A percentile compares a stretch with the other conserved stretches of the same genome.
These are phyloP conservation scores for Dictyostelium intermedium DNA, from an alignment of 78 protist species.

Conservation along the genomic window DNA sequence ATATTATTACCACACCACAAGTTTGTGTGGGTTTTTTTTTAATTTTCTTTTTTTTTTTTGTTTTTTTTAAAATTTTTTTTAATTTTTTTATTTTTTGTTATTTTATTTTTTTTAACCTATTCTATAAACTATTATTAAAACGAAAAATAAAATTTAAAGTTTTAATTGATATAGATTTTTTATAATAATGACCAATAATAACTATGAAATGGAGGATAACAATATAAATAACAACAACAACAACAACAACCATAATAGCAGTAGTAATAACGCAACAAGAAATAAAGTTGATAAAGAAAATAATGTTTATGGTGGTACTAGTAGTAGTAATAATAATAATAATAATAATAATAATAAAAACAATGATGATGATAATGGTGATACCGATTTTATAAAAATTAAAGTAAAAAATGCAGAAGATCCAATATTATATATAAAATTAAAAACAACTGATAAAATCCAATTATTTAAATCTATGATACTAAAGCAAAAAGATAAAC, in stretches of 20 bases:
- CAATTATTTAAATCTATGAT: not conserved
- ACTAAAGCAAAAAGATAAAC: not conserved
- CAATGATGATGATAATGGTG: not conserved
- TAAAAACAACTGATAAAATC: not conserved
- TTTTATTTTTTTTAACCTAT: no score
- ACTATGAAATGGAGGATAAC: not conserved
- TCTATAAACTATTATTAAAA: no score
- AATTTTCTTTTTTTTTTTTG: no score
- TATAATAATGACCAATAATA: not conserved
- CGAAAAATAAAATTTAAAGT: no score
- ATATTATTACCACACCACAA: no score
- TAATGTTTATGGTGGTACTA: not conserved
- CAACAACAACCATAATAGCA: not conserved
- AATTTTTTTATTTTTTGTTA: no score
- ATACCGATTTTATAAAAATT: not conserved
- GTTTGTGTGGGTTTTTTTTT: no score
- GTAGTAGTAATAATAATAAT: no score
- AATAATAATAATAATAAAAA: not conserved
- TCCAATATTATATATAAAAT: not conserved
- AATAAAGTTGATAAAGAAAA: not conserved
- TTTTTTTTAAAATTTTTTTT: no score
- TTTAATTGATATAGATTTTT: not conserved
- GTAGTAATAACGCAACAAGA: not conserved
- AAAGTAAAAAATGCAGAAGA: conserved; percentile 34
- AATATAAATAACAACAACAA: no score